A percentile compares a stretch with the other conserved stretches of the same genome.
phyloP scores from a whole-genome alignment of 2,329 filamentous ascomycete species.

The Colletotrichum sp. region DNA sequence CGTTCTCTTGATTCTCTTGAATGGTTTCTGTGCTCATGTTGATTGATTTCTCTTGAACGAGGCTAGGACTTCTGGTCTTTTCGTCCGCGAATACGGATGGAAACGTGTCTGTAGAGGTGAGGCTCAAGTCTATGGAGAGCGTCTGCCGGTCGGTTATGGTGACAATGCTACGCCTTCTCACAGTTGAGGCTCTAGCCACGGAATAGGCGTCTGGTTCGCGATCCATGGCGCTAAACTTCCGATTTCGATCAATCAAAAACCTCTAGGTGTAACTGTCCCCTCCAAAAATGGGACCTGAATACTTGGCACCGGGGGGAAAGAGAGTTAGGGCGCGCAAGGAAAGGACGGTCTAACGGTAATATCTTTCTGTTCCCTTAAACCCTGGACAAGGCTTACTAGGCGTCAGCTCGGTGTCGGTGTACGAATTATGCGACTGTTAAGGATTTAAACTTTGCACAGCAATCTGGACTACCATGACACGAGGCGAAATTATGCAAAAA shows the following conservation, averaged over 20 bases:
- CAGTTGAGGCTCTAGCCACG: neutral
- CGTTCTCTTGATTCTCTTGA: neutral
- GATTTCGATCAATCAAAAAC: neutral
- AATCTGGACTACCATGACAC: neutral
- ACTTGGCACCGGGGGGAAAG: neutral
- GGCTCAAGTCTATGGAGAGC: neutral
- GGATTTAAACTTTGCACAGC: neutral
- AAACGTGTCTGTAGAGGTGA: constrained; percentile 6
- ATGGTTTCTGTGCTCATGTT: neutral
- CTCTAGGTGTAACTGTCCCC: neutral
- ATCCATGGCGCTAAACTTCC: neutral
- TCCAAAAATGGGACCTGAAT: neutral
- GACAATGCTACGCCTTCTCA: neutral
- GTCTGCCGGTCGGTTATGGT: neutral
- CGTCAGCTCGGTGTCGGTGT: neutral
- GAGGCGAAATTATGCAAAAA: neutral
- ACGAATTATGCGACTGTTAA: neutral
- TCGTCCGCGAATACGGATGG: neutral
- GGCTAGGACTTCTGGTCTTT: neutral
- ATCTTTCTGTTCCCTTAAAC: neutral
- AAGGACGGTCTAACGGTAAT: neutral
- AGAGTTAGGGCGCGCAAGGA: neutral
- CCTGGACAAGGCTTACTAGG: neutral
- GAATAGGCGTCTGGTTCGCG: neutral
- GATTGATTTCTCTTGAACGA: neutral